A percentile compares a stretch with the other conserved stretches of the same genome.
These are phyloP conservation scores for Osmozyma mogii DNA, from an alignment of 805 yeast species.

Conservation along the genomic window DNA sequence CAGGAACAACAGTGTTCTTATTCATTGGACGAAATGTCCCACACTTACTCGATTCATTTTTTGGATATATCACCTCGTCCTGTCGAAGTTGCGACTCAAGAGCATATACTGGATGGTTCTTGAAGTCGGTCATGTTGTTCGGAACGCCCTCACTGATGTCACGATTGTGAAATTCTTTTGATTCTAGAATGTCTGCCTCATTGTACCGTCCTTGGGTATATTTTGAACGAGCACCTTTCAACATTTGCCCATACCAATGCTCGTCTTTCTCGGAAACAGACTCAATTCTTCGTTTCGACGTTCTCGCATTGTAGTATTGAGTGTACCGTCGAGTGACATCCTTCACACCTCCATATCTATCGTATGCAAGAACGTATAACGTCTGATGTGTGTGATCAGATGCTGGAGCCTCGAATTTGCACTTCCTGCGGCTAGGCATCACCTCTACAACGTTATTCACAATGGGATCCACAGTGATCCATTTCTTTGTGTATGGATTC, in stretches of 20 bases:
- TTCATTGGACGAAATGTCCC: conserved; percentile 53
- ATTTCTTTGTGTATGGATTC: conserved; percentile 62
- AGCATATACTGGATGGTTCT: conserved; percentile 80
- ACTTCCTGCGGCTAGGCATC: conserved; percentile 42
- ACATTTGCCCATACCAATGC: conserved; percentile 51
- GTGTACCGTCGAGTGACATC: conserved; percentile 87
- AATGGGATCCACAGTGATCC: conserved; percentile 85
- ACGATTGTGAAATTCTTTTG: conserved; percentile 50
- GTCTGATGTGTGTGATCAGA: conserved; percentile 50
- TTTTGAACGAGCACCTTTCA: conserved; percentile 24
- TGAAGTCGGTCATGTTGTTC: conserved; percentile 69
- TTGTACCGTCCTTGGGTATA: too few relatives aligned
- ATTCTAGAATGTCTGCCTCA: conserved; percentile 51
- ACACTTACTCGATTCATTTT: conserved; percentile 44
- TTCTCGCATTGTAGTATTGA: conserved; percentile 60
- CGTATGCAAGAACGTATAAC: conserved; percentile 73
- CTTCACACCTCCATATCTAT: conserved; percentile 51
- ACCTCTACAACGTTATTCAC: conserved; percentile 57
- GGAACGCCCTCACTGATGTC: conserved; percentile 84
- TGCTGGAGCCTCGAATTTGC: conserved; percentile 67
- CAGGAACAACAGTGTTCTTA: conserved; percentile 36
- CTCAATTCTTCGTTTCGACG: conserved; percentile 65
- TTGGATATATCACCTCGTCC: conserved; percentile 66
- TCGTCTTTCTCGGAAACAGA: conserved; percentile 44
- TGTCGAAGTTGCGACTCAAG: conserved; percentile 65